These are phyloP conservation scores for Wallacemonas sp. DNA, from an alignment of 208 protist genomes.

Conservation along the genomic window DNA sequence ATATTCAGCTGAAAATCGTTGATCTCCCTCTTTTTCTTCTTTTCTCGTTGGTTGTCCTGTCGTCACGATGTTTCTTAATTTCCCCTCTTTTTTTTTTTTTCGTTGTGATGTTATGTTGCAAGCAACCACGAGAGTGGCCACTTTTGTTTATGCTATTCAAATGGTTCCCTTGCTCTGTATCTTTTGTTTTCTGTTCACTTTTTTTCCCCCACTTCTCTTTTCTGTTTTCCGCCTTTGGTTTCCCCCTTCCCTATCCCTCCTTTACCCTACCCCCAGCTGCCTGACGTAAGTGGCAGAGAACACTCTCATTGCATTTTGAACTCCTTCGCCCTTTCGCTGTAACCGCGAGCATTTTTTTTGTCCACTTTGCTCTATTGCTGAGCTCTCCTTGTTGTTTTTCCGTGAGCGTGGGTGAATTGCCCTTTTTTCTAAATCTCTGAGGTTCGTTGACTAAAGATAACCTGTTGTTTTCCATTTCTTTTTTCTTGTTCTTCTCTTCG, in stretches of 20 bases:
- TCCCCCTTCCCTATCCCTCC: not conserved
- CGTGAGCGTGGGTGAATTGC: not conserved
- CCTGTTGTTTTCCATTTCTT: slow-evolving; percentile 7
- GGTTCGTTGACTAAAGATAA: no score
- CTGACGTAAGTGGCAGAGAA: not conserved
- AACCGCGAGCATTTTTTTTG: no score
- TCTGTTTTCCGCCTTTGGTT: not conserved
- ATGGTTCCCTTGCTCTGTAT: not conserved
- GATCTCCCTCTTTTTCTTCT: not conserved
- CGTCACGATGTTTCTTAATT: no score
- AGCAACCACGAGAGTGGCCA: not conserved
- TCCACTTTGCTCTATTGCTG: not conserved
- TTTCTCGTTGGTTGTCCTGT: slow-evolving; percentile 12
- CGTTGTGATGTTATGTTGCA: not conserved
- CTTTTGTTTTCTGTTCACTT: not conserved
- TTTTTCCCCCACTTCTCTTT: not conserved
- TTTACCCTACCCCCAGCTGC: no score
- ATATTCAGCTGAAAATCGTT: no score
- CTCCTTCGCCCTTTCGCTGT: no score
- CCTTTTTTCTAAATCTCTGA: no score
- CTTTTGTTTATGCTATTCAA: slow-evolving; percentile 15
- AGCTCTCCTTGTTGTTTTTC: not conserved
- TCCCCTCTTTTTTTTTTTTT: slow-evolving; percentile 11
- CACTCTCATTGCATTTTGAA: not conserved
- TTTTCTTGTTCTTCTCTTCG: not conserved